Evolutionary conservation across 257 asterid genomes (phyloP).

Genomic region (Misopates orontium): DNA sequence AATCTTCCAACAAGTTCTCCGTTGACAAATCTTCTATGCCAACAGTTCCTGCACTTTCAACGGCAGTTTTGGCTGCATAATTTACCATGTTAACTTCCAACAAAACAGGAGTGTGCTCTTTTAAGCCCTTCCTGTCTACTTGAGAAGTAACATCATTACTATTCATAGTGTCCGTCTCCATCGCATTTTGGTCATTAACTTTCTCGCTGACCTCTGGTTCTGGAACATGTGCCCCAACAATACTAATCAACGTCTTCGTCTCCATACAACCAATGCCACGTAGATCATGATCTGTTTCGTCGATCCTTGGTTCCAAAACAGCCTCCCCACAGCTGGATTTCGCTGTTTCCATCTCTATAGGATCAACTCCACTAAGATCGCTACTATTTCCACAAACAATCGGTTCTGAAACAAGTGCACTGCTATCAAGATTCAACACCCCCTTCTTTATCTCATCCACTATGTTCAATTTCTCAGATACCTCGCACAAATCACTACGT

Average conservation of each 20-base stretch:
- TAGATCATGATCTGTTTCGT: background rate
- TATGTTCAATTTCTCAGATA: background rate
- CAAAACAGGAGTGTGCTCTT: slow-evolving; percentile 11
- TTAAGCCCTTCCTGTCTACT: slow-evolving; percentile 25
- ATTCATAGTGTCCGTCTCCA: background rate
- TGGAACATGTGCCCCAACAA: background rate
- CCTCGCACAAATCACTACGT: background rate
- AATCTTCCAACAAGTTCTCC: slow-evolving; percentile 18
- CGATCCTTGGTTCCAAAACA: slow-evolving; percentile 16
- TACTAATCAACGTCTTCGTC: background rate
- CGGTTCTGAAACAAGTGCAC: slow-evolving; percentile 17
- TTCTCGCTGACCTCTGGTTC: slow-evolving; percentile 13
- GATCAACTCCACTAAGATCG: slow-evolving; percentile 11
- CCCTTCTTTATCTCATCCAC: background rate
- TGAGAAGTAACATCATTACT: slow-evolving; percentile 24
- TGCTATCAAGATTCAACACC: slow-evolving; percentile 11
- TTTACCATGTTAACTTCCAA: slow-evolving; percentile 28
- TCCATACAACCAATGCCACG: background rate
- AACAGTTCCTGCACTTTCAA: slow-evolving; percentile 16
- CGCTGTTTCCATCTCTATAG: slow-evolving; percentile 21
- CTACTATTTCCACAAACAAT: slow-evolving; percentile 2
- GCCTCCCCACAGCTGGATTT: background rate
- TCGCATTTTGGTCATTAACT: slow-evolving; percentile 10
- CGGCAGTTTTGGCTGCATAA: slow-evolving; percentile 6
- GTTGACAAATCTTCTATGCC: slow-evolving; percentile 21